Base-by-base conservation (phyloP, 2,329 filamentous ascomycete genomes). In the Ploettnerulaceae sp. region DNA sequence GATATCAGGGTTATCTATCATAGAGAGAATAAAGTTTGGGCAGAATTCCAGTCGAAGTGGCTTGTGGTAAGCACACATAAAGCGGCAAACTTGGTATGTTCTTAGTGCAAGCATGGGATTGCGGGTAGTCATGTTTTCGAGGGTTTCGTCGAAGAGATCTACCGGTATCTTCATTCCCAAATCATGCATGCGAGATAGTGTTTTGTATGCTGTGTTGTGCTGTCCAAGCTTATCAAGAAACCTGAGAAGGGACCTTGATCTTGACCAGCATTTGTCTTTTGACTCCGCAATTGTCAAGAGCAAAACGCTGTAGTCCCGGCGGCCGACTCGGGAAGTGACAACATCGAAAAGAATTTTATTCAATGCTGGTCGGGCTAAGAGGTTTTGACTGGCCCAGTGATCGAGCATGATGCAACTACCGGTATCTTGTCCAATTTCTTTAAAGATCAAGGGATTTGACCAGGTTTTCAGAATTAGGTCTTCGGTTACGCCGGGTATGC, bases 361-460 rank as follows among this genome's bases (percentile, higher is more conserved):
- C 3, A 38, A 22, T 14, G 14, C 26, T 15, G 51, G 37, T 18
- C 53, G 35, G 15, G 24, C 31, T 3, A 59, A 18, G 20, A 37
- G 15, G 4, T 35, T 44, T 33, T 49, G 57, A 24, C 40, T 49
- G 12, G 49, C 52, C 60, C 59, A 61, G 26, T 51, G 53, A 17
- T 47, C 37, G 20, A 62, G 47, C 12, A 51, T n/a, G 26, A 53
- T 26, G 11, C 34, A 18, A 11, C 28, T 34, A 34, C 24, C 35
- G 14, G 25, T 8, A 22, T 33, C n/a, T n/a, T 26, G 21, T 12
- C 20, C 9, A 17, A 25, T 7, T 6, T 18, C 12, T 14, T 15
- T 4, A 7, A 14, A 18, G 11, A 32, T 11, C 24, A 41, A 24
- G 11, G 49, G 29, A 5, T 21, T 22, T 33, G 20, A 29, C 43